Evolutionary conservation across 805 yeast species (phyloP), one percentile per base, ranked within the genome.

Genomic region (Yarrowia porcina): DNA sequence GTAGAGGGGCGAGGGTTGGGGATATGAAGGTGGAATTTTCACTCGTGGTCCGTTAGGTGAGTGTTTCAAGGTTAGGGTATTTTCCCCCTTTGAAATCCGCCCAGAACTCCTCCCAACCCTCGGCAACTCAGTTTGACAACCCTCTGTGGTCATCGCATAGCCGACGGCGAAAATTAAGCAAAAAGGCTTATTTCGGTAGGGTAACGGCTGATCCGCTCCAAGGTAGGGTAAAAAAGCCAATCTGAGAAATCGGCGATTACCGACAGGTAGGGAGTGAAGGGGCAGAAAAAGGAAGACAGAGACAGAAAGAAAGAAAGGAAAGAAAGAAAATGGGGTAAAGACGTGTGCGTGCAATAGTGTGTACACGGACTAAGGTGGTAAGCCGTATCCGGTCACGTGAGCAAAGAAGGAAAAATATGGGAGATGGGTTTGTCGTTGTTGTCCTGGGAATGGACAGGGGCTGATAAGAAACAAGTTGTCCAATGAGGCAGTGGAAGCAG

Each of bases 71-170:
- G n/a, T n/a, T n/a, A 9, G 5, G 8, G 18, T 11, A 15, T 28
- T 44, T 44, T 27, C 20, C 5, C 15, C 50, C 9, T 8, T 10
- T 9, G 6, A 27, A 27, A 11, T 12, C 13, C 21, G 15, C 35
- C 23, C 8, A 2, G 9, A 35, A n/a, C 21, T 25, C n/a, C 50
- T 2, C 20, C 3, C 13, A n/a, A 15, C 47, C 18, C 21, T 5
- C 18, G 15, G 7, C 54, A 49, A 32, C 56, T 32, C 30, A 30
- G 56, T 49, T 49, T 49, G 30, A 33, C 56, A 32, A 32, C 39
- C 54, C 56, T 49, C 56, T 49, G 38, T 32, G 56, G 56, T 49
- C 56, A 49, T 49, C 56, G 56, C 56, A 49, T 49, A 49, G 56
- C 56, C 56, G 56, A 49, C 56, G 39, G 56, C 56, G 54, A 32